A percentile compares a stretch with the other conserved stretches of the same genome.
phyloP scores from a whole-genome alignment of 129 eudicot species.

The Kitagawia praeruptora region DNA sequence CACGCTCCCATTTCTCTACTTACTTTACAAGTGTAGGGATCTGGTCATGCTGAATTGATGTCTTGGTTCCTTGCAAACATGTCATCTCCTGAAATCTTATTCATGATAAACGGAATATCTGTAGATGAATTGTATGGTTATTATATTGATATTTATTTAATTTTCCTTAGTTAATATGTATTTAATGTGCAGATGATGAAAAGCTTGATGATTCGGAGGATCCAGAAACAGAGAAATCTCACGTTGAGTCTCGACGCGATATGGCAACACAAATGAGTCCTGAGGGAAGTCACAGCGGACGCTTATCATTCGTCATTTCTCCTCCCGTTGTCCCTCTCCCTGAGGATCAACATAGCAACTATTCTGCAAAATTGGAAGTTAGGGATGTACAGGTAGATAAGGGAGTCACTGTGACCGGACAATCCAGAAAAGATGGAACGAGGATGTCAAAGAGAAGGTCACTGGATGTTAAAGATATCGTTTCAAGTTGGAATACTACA shows the following conservation, averaged over 20 bases:
- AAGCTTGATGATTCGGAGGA: slow-evolving; percentile 29
- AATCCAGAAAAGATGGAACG: slow-evolving; percentile 24
- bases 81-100: not conserved
- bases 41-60: not conserved
- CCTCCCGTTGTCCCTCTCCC: slow-evolving; percentile 25
- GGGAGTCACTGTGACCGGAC: slow-evolving; percentile 34
- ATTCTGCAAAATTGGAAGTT: slow-evolving; percentile 41
- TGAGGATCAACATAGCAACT: slow-evolving; percentile 10
- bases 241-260: slow-evolving; percentile 52
- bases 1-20: not conserved
- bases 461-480: slow-evolving; percentile 23
- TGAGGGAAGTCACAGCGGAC: slow-evolving; percentile 36
- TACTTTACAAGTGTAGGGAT: not conserved
- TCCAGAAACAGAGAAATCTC: slow-evolving; percentile 19
- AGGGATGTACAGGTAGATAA: slow-evolving; percentile 87
- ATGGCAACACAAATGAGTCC: slow-evolving; percentile 98
- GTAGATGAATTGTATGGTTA: no score
- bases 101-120: no score
- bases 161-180: not conserved
- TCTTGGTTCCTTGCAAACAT: not conserved
- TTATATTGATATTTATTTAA: not conserved
- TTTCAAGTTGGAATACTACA: slow-evolving; percentile 37
- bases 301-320: slow-evolving; percentile 33
- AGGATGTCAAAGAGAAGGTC: slow-evolving; percentile 27
- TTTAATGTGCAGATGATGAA: slow-evolving; percentile 53